These are phyloP conservation scores for Martensiomyces pterosporus DNA, from an alignment of 192 early-diverging fungal genomes.

Conservation along the genomic window DNA sequence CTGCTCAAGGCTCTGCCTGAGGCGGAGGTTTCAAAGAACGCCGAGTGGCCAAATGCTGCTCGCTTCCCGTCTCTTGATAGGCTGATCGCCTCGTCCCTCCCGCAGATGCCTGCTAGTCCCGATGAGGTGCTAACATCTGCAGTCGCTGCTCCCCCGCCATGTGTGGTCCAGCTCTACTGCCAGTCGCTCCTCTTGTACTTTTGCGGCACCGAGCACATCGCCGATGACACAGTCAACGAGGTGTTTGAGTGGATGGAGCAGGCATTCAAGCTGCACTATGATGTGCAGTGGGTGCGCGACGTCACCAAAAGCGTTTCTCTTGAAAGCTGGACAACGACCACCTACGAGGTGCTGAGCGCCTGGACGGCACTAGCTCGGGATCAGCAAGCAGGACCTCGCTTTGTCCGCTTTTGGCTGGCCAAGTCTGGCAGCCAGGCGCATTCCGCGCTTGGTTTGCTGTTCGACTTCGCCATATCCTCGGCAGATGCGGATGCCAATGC, in stretches of 20 bases:
- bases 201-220: conserved; percentile 8
- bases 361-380: conserved; percentile 33
- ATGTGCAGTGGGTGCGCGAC: conserved; percentile 12
- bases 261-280: conserved; percentile 20
- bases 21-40: conserved; percentile 10
- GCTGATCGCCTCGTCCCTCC: conserved; percentile 5
- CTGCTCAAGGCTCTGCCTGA: conserved; percentile 23
- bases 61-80: conserved; percentile 13
- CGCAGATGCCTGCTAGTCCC: background rate
- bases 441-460: conserved; percentile 30
- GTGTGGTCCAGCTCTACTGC: conserved; percentile 14
- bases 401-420: conserved; percentile 33
- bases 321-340: conserved; percentile 6
- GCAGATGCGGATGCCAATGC: background rate
- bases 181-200: conserved; percentile 25
- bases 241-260: conserved; percentile 27
- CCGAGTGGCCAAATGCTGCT: conserved; percentile 8
- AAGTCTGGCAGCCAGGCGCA: conserved; percentile 10
- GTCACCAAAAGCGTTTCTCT: background rate
- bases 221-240: background rate
- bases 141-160: conserved; percentile 2
- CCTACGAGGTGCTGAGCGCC: conserved; percentile 20
- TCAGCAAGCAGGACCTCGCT: conserved; percentile 16
- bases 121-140: background rate
- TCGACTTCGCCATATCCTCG: conserved; percentile 21